Evolutionary conservation across 148 eudicot species (phyloP).

Genomic region (Cornus florida): DNA sequence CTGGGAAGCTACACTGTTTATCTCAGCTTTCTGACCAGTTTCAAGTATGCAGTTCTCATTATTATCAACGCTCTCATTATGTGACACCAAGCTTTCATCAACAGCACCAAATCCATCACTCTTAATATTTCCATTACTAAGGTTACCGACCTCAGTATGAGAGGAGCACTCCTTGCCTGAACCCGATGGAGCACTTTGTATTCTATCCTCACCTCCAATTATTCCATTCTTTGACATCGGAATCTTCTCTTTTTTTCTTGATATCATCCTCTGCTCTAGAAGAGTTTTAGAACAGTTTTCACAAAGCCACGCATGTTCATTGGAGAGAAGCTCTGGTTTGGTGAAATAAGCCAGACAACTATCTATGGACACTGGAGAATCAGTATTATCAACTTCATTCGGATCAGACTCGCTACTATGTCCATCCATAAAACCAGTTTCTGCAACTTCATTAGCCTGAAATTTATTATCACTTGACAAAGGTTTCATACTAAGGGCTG

Average conservation of each 20-base stretch:
- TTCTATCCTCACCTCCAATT: slow-evolving; percentile 27
- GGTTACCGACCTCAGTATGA: slow-evolving; percentile 13
- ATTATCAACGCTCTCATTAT: slow-evolving; percentile 13
- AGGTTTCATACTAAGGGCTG: slow-evolving; percentile 34
- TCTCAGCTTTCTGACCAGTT: slow-evolving; percentile 4
- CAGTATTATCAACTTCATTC: slow-evolving; percentile 75
- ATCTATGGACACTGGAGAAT: slow-evolving; percentile 82
- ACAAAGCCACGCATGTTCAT: slow-evolving; percentile 90
- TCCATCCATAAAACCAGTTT: slow-evolving; percentile 37
- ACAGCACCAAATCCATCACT: slow-evolving; percentile 7
- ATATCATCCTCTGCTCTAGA: slow-evolving; percentile 41
- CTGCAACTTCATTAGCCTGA: slow-evolving; percentile 27
- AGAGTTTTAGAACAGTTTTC: slow-evolving; percentile 76
- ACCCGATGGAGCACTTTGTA: slow-evolving; percentile 16
- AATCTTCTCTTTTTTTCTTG: slow-evolving; percentile 32
- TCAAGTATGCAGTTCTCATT: background rate
- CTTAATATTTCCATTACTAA: slow-evolving; percentile 11
- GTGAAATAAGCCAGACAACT: slow-evolving; percentile 74
- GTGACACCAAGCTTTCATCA: slow-evolving; percentile 21
- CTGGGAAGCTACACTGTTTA: slow-evolving; percentile 12
- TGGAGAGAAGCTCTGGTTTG: slow-evolving; percentile 69
- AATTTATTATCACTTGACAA: slow-evolving; percentile 14
- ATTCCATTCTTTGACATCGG: slow-evolving; percentile 7
- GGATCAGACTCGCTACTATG: slow-evolving; percentile 76
- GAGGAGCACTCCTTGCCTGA: background rate